phyloP scores from a whole-genome alignment of 495 filamentous ascomycete species.

The Immersiella caudata region DNA sequence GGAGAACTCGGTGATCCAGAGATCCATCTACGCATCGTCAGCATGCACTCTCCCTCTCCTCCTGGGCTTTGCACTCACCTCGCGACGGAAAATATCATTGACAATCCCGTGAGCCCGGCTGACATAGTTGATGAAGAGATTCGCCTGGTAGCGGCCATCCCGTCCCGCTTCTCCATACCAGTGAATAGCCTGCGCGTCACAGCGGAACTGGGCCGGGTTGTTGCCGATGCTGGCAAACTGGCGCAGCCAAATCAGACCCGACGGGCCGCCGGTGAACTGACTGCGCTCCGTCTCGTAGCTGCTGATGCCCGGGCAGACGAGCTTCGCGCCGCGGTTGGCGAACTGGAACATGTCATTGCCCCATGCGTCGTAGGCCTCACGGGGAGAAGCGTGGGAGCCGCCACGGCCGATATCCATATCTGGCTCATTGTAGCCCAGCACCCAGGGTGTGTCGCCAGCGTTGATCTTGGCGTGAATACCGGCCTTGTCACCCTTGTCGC shows the following conservation, averaged over 20 bases:
- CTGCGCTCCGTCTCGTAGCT: constrained; percentile 7
- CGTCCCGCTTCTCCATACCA: constrained; percentile 18
- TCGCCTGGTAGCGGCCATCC: not conserved
- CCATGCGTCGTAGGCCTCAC: constrained; percentile 15
- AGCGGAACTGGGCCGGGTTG: constrained; percentile 8
- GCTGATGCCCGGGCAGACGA: constrained; percentile 23
- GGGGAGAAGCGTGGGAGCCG: constrained; percentile 7
- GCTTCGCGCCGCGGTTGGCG: constrained; percentile 16
- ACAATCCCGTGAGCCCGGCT: constrained; percentile 9
- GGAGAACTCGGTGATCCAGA: constrained; percentile 25
- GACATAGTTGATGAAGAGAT: constrained; percentile 17
- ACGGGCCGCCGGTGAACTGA: constrained; percentile 7
- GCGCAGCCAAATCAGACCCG: constrained; percentile 19
- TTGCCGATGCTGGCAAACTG: constrained; percentile 15
- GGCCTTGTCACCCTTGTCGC: not conserved
- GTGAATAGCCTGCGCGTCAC: constrained; percentile 23
- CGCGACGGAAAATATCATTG: constrained; percentile 17
- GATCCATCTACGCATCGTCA: constrained; percentile 1
- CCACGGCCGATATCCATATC: constrained; percentile 6
- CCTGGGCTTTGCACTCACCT: not conserved
- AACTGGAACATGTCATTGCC: constrained; percentile 23
- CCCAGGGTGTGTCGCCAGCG: constrained; percentile 17
- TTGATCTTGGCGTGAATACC: constrained; percentile 8
- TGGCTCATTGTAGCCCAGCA: constrained; percentile 26
- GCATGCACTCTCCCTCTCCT: not conserved